Percentiles rank a stretch among this genome's conserved stretches.
Conservation (phyloP, 2,329 filamentous ascomycete genomes). For the Aspergillus novofumigatus region DNA sequence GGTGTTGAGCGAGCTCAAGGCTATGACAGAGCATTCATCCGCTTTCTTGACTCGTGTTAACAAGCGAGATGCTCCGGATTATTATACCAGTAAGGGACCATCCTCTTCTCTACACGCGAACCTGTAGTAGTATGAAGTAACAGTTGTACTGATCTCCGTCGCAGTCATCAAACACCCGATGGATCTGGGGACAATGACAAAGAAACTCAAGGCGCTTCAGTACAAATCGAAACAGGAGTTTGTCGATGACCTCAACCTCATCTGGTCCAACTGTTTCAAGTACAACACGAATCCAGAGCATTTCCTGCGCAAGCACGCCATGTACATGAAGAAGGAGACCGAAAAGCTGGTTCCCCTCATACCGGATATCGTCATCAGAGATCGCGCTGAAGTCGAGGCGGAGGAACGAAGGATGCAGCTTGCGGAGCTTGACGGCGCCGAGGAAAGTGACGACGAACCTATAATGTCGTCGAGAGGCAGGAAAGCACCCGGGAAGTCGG, state of each 20-base stretch:
- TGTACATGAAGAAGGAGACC: slow-evolving; percentile 95
- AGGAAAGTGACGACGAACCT: slow-evolving; percentile 94
- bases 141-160: slow-evolving; percentile 17
- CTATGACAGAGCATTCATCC: slow-evolving; percentile 95
- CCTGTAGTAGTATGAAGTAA: not conserved
- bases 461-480: slow-evolving; percentile 97
- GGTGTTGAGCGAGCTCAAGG: slow-evolving; percentile 93
- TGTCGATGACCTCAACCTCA: slow-evolving; percentile 85
- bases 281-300: slow-evolving; percentile 91
- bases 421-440: slow-evolving; percentile 74
- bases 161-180: slow-evolving; percentile 91
- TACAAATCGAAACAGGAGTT: slow-evolving; percentile 94
- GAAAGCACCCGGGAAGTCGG: slow-evolving; percentile 76
- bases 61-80: slow-evolving; percentile 94
- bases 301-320: slow-evolving; percentile 83
- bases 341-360: slow-evolving; percentile 95
- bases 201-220: slow-evolving; percentile 78
- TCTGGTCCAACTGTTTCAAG: slow-evolving; percentile 94
- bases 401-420: slow-evolving; percentile 77
- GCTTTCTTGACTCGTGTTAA: slow-evolving; percentile 92
- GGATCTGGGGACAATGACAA: slow-evolving; percentile 97
- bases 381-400: slow-evolving; percentile 89
- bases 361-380: slow-evolving; percentile 83
- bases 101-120: not conserved
- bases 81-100: slow-evolving; percentile 70